A percentile compares a stretch with the other conserved stretches of the same genome.
Conservation (phyloP, 495 filamentous ascomycete species). For the Oidiodendron maius region DNA sequence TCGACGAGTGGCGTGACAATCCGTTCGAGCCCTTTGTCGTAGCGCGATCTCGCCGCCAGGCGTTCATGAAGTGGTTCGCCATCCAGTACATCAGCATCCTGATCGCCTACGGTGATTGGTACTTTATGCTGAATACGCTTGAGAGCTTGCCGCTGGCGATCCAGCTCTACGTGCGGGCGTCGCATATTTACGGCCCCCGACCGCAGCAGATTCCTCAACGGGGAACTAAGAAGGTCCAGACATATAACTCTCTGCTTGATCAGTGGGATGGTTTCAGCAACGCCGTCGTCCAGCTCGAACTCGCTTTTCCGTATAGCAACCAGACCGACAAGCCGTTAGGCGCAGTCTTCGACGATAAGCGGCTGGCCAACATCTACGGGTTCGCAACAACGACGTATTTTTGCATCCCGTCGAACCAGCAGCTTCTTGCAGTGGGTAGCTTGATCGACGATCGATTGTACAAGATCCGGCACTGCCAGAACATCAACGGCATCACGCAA, state of each 20-base stretch:
- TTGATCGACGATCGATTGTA: slow-evolving; percentile 28
- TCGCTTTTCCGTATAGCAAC: slow-evolving; percentile 20
- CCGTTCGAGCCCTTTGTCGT: slow-evolving; percentile 22
- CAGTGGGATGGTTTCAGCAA: slow-evolving; percentile 16
- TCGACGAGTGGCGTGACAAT: slow-evolving; percentile 19
- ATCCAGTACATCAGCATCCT: slow-evolving; percentile 33
- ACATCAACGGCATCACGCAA: slow-evolving; percentile 26
- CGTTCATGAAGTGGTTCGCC: slow-evolving; percentile 30
- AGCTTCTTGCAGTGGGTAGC: slow-evolving; percentile 14
- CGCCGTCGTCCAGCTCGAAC: slow-evolving; percentile 20
- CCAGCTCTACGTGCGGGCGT: slow-evolving; percentile 30
- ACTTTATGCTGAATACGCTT: slow-evolving; percentile 30
- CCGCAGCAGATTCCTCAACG: slow-evolving; percentile 14
- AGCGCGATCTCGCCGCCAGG: slow-evolving; percentile 23
- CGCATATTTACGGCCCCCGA: slow-evolving; percentile 26
- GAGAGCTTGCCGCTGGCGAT: slow-evolving; percentile 29
- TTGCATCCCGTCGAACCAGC: slow-evolving; percentile 23
- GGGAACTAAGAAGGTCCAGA: slow-evolving; percentile 4
- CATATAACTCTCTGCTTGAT: slow-evolving; percentile 11
- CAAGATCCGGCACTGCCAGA: slow-evolving; percentile 28
- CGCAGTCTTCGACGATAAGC: background rate
- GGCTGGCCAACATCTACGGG: background rate
- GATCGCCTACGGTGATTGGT: slow-evolving; percentile 28
- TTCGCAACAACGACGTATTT: slow-evolving; percentile 24
- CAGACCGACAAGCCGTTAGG: background rate